These are phyloP conservation scores for Nephelium lappaceum DNA, from an alignment of 345 rosid genomes.

Conservation along the genomic window DNA sequence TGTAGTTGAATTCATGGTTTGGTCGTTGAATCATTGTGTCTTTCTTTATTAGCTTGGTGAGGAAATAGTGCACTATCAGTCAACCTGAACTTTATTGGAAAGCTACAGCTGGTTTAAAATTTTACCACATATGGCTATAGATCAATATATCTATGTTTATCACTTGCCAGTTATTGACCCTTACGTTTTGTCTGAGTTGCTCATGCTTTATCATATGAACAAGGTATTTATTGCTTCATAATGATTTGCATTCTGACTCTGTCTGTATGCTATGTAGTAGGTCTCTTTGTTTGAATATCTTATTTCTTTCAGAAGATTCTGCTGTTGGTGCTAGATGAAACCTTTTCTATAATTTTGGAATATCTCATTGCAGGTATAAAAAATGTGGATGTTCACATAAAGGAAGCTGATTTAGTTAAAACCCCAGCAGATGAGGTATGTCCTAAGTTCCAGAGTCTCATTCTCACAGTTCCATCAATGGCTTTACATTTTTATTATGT, in stretches of 20 bases:
- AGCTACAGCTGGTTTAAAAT: neutral
- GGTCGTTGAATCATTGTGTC: neutral
- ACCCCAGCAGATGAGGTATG: constrained; percentile 78
- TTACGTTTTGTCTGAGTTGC: neutral
- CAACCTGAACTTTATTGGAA: neutral
- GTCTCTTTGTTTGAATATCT: constrained; percentile 3
- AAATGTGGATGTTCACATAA: constrained; percentile 51
- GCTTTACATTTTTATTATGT: neutral
- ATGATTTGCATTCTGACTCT: constrained; percentile 2
- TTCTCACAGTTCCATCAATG: constrained; percentile 1
- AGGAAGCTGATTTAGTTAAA: constrained; percentile 57
- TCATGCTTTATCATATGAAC: neutral
- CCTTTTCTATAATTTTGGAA: neutral
- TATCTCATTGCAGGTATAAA: constrained; percentile 59
- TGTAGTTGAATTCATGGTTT: neutral
- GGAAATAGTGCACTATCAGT: neutral
- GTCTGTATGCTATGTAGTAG: neutral
- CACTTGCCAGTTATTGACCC: neutral
- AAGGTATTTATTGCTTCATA: neutral
- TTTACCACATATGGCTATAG: neutral
- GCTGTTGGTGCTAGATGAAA: neutral
- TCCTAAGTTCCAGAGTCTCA: neutral
- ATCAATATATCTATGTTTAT: neutral
- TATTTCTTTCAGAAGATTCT: constrained; percentile 9
- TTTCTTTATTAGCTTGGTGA: neutral